Evolutionary conservation across 306 rosid species (phyloP).

Genomic region (Cicer judaicum): DNA sequence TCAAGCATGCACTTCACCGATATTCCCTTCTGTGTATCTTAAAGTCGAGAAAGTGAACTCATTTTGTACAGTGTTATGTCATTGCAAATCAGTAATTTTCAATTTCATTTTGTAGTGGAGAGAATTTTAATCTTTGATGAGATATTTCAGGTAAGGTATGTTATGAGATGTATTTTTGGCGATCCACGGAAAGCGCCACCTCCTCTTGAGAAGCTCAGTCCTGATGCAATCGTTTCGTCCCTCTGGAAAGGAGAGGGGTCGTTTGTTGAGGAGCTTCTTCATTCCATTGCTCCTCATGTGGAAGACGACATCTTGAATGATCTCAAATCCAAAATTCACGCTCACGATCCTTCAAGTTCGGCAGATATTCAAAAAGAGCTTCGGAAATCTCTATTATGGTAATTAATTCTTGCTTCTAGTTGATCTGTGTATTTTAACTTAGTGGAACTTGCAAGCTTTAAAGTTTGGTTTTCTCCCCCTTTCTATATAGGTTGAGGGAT

Average conservation of each 20-base stretch:
- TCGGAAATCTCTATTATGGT: constrained; percentile 82
- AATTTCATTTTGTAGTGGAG: constrained; percentile 35
- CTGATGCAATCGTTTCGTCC: constrained; percentile 71
- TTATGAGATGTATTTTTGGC: constrained; percentile 87
- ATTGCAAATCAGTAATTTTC: constrained; percentile 29
- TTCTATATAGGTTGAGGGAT: constrained; percentile 82
- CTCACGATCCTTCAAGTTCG: constrained; percentile 72
- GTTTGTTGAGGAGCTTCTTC: constrained; percentile 88
- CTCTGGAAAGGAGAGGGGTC: constrained; percentile 98
- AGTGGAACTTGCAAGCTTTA: constrained; percentile 21
- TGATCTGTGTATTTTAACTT: constrained; percentile 35
- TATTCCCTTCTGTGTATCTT: constrained; percentile 10
- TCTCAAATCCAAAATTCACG: constrained; percentile 68
- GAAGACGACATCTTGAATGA: constrained; percentile 70
- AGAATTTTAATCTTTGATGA: constrained; percentile 39
- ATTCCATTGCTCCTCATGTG: constrained; percentile 70
- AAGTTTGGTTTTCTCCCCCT: constrained; percentile 24
- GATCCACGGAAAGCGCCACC: constrained; percentile 95
- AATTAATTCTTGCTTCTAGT: constrained; percentile 28
- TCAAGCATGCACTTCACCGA: constrained; percentile 21
- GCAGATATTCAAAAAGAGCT: constrained; percentile 76
- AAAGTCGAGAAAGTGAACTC: background rate
- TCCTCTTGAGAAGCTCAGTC: constrained; percentile 88
- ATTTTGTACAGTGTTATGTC: constrained; percentile 26
- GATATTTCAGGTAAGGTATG: constrained; percentile 84